These are phyloP conservation scores for Volvox reticuliferus DNA, from an alignment of 139 green algal species.

Conservation along the genomic window DNA sequence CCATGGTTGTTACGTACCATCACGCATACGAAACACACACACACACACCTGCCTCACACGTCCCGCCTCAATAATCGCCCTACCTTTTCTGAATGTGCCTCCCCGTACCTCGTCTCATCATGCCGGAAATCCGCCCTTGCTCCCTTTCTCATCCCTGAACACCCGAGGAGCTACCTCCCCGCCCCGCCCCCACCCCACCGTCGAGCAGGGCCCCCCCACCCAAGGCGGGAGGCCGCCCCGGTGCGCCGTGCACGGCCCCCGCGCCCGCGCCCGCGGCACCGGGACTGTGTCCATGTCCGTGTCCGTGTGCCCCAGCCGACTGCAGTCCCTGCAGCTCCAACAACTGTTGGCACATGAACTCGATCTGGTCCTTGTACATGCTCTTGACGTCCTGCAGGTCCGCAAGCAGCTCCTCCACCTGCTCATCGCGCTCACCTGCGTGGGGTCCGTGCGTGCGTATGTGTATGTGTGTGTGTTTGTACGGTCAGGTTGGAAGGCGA, in stretches of 20 bases:
- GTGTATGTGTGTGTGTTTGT: too few species aligned
- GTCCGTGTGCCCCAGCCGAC: not conserved
- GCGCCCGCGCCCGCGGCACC: not conserved
- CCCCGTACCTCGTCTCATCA: too few species aligned
- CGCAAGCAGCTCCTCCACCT: conserved; percentile 87
- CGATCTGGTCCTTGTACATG: conserved; percentile 91
- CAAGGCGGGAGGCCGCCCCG: not conserved
- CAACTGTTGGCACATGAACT: conserved; percentile 77
- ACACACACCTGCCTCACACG: too few species aligned
- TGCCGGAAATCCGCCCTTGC: not conserved
- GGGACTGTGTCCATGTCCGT: not conserved
- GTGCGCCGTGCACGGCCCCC: not conserved
- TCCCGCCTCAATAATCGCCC: too few species aligned
- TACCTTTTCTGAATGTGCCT: too few species aligned
- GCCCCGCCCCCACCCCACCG: not conserved
- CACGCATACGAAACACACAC: too few species aligned
- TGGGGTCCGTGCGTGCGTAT: not conserved
- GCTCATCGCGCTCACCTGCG: conserved; percentile 80
- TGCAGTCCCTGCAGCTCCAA: conserved; percentile 46
- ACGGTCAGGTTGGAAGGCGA: too few species aligned
- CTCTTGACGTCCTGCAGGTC: conserved; percentile 91
- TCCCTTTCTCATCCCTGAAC: not conserved
- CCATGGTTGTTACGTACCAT: too few species aligned
- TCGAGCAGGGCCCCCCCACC: not conserved
- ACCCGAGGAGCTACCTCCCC: not conserved